These are phyloP conservation scores for Ustilago trichophora DNA, from an alignment of 1,284 basidiomycete species.

Conservation along the genomic window DNA sequence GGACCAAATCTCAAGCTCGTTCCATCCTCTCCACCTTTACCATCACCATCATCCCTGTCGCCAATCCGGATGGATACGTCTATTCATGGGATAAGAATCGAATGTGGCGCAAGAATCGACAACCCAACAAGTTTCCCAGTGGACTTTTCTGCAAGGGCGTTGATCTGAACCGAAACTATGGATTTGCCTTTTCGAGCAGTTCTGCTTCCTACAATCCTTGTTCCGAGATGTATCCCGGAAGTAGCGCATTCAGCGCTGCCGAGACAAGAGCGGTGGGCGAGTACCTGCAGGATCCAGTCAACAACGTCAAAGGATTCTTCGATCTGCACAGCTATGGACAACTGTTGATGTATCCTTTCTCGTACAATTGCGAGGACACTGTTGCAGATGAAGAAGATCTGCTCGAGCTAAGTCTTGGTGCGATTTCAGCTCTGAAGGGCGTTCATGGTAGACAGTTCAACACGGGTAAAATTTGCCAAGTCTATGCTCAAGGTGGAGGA, in stretches of 20 bases:
- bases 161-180: conserved; percentile 79
- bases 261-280: conserved; percentile 80
- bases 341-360: conserved; percentile 75
- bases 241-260: conserved; percentile 72
- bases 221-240: conserved; percentile 43
- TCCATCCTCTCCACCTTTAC: conserved; percentile 73
- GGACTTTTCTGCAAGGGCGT: conserved; percentile 73
- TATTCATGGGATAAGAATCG: conserved; percentile 75
- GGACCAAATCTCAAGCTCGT: conserved; percentile 27
- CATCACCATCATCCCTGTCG: conserved; percentile 79
- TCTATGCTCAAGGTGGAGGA: conserved; percentile 46
- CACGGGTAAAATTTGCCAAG: conserved; percentile 76
- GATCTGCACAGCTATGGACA: conserved; percentile 86
- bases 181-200: conserved; percentile 71
- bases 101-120: conserved; percentile 85
- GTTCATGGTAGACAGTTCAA: conserved; percentile 72
- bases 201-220: conserved; percentile 11
- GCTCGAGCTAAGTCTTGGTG: conserved; percentile 79
- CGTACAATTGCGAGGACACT: conserved; percentile 75
- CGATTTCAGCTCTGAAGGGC: conserved; percentile 73
- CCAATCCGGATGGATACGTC: conserved; percentile 85
- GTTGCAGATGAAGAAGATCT: conserved; percentile 83
- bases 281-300: conserved; percentile 71
- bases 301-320: conserved; percentile 73
- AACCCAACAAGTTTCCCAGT: conserved; percentile 63